A percentile compares a stretch with the other conserved stretches of the same genome.
These are phyloP conservation scores for Pelargonium cotyledonis DNA, from an alignment of 441 rosid species.

Conservation along the genomic window DNA sequence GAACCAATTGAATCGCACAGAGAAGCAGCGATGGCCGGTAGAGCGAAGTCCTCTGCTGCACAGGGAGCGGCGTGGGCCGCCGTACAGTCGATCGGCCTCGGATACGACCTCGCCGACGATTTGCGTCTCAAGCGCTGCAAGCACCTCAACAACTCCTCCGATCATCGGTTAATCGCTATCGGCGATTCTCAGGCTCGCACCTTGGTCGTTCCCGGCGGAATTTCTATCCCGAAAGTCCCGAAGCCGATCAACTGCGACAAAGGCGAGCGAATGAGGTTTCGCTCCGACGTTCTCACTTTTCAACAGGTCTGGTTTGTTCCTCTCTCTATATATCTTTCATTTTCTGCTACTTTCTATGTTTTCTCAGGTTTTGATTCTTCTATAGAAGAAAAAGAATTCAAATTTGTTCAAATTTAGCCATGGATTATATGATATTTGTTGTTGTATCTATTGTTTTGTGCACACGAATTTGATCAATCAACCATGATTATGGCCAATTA, in stretches of 20 bases:
- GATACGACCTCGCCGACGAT: slow-evolving; percentile 25
- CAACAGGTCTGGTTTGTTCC: slow-evolving; percentile 18
- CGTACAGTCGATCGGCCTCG: slow-evolving; percentile 22
- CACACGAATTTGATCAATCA: background rate
- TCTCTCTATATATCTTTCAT: background rate
- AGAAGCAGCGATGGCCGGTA: background rate
- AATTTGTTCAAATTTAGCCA: background rate
- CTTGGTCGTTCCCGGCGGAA: slow-evolving; percentile 20
- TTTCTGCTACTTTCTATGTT: background rate
- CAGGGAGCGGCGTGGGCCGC: slow-evolving; percentile 20
- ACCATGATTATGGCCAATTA: background rate
- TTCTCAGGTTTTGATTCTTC: background rate
- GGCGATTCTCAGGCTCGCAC: slow-evolving; percentile 15
- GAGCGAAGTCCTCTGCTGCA: slow-evolving; percentile 3
- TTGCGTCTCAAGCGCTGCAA: slow-evolving; percentile 24
- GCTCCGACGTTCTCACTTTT: slow-evolving; percentile 27
- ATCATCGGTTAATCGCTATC: slow-evolving; percentile 17
- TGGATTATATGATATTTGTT: background rate
- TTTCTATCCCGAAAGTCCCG: slow-evolving; percentile 18
- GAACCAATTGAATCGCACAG: background rate
- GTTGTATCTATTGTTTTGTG: background rate
- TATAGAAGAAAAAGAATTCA: too few relatives aligned
- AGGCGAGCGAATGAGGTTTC: slow-evolving; percentile 26
- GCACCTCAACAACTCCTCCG: background rate
- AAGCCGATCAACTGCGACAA: slow-evolving; percentile 24